Evolutionary conservation across 2,329 filamentous ascomycete species (phyloP).

Genomic region (Colletotrichum tamarilloi): DNA sequence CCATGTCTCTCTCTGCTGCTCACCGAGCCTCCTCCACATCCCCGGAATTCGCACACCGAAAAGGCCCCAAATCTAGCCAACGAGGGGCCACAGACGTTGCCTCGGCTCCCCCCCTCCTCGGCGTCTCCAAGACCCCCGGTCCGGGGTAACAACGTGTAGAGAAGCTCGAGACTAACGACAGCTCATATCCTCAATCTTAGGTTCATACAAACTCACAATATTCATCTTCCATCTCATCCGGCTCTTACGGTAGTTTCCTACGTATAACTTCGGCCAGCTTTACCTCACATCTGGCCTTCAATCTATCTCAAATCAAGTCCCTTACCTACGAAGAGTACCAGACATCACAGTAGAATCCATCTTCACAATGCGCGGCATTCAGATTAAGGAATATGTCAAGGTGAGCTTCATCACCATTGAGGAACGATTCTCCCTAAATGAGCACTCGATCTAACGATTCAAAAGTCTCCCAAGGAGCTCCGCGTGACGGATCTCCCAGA

Average conservation of each 20-base stretch:
- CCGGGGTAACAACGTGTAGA: conserved; percentile 26
- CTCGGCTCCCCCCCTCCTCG: conserved; percentile 28
- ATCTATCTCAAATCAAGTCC: background rate
- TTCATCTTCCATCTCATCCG: background rate
- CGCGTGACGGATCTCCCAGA: conserved; percentile 79
- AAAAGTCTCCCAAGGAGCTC: conserved; percentile 82
- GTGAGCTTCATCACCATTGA: conserved; percentile 51
- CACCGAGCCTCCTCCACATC: conserved; percentile 2
- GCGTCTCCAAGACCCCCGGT: conserved; percentile 16
- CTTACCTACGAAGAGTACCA: too few species aligned
- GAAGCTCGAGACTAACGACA: conserved; percentile 20
- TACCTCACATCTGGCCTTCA: background rate
- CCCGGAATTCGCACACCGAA: conserved; percentile 30
- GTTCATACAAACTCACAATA: background rate
- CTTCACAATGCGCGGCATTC: conserved; percentile 77
- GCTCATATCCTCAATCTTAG: background rate
- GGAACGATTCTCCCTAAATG: conserved; percentile 2
- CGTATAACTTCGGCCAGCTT: background rate
- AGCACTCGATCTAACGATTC: background rate
- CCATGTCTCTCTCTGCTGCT: background rate
- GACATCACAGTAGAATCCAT: background rate
- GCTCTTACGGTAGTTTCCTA: background rate
- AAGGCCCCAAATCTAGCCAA: background rate
- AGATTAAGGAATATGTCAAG: conserved; percentile 80
- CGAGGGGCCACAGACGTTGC: conserved; percentile 9